phyloP scores from a whole-genome alignment of 306 rosid species.

The Canavalia ensiformis region DNA sequence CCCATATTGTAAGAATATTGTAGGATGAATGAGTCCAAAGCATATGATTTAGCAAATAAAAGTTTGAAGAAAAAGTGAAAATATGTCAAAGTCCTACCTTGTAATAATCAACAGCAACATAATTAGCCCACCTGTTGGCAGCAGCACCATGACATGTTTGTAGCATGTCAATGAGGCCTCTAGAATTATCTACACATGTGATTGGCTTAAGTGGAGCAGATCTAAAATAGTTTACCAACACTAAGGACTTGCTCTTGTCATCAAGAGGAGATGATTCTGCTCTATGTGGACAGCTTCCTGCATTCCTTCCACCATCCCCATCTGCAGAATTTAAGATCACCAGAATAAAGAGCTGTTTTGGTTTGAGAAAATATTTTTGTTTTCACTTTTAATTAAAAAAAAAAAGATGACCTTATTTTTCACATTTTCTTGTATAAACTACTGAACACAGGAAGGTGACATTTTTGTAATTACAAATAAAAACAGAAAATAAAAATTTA shows the following conservation, averaged over 20 bases:
- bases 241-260: slow-evolving; percentile 74
- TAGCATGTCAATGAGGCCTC: slow-evolving; percentile 61
- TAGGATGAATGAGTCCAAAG: neutral
- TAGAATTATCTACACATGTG: slow-evolving; percentile 63
- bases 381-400: too few species aligned
- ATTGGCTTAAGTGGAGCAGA: slow-evolving; percentile 58
- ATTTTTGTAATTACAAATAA: too few species aligned
- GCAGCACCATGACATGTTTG: slow-evolving; percentile 30
- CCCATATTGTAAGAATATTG: slow-evolving; percentile 1
- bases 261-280: slow-evolving; percentile 70
- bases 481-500: too few species aligned
- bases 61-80: neutral
- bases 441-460: too few species aligned
- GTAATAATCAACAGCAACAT: slow-evolving; percentile 77
- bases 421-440: too few species aligned
- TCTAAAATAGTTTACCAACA: slow-evolving; percentile 72
- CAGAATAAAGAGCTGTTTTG: neutral
- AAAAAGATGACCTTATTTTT: too few species aligned
- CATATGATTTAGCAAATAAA: neutral
- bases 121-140: slow-evolving; percentile 53
- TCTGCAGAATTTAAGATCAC: slow-evolving; percentile 51
- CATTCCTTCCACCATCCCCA: slow-evolving; percentile 74
- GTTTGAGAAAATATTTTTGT: too few species aligned
- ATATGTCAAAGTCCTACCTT: slow-evolving; percentile 51
- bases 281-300: slow-evolving; percentile 70